Percentiles rank a stretch among this genome's conserved stretches.
Conservation (phyloP, 495 filamentous ascomycete species). For the Stereocaulon alpinum region DNA sequence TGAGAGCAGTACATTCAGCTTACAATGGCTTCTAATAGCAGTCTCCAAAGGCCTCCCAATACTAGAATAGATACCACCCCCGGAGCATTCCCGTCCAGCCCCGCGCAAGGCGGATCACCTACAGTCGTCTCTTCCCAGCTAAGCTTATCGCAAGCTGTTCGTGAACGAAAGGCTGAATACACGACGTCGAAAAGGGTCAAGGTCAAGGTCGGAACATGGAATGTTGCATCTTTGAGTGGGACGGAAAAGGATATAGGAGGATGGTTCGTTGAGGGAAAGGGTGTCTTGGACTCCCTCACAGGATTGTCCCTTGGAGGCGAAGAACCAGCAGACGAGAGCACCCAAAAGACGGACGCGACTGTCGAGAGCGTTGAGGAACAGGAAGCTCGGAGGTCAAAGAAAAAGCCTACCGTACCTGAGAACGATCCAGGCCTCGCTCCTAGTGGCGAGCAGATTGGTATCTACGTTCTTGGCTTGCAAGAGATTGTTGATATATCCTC, state of each 20-base stretch:
- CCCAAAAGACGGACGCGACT: constrained; percentile 9
- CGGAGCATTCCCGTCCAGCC: constrained; percentile 20
- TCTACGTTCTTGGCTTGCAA: constrained; percentile 86
- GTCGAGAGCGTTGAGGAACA: constrained; percentile 28
- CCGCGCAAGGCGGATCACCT: constrained; percentile 19
- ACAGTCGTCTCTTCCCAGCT: constrained; percentile 26
- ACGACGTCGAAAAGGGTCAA: constrained; percentile 55
- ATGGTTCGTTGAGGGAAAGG: constrained; percentile 76
- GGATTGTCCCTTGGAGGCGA: constrained; percentile 37
- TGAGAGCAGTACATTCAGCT: not conserved
- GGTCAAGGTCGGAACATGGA: constrained; percentile 90
- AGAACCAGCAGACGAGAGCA: constrained; percentile 13
- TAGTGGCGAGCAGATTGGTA: constrained; percentile 53
- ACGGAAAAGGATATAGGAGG: constrained; percentile 76
- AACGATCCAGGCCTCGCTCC: constrained; percentile 29
- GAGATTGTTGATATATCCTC: constrained; percentile 83
- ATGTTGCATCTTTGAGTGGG: constrained; percentile 71
- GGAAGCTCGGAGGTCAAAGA: constrained; percentile 31
- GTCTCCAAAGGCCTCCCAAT: not conserved
- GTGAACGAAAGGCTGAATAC: constrained; percentile 68
- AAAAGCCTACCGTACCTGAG: constrained; percentile 29
- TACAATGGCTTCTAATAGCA: constrained; percentile 5
- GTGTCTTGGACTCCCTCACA: constrained; percentile 49
- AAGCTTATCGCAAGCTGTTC: constrained; percentile 50
- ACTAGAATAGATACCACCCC: constrained; percentile 9